These are phyloP conservation scores for Hypoxylon sp. DNA, from an alignment of 2,329 filamentous ascomycete genomes.

Conservation along the genomic window DNA sequence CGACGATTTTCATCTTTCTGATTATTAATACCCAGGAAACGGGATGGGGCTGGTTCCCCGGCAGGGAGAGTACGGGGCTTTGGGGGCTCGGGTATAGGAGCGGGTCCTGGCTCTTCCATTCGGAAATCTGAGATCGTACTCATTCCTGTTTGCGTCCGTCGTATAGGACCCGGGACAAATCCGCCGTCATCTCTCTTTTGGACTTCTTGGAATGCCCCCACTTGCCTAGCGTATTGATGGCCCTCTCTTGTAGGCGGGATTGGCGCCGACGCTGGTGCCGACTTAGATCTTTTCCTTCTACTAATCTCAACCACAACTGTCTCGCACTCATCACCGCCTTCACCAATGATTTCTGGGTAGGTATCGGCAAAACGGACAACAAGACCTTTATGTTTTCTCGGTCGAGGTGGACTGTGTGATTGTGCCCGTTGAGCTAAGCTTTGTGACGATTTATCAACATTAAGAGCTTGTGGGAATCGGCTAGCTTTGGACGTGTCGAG, in stretches of 20 bases:
- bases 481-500: constrained; percentile 69
- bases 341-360: constrained; percentile 85
- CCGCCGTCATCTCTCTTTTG: constrained; percentile 54
- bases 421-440: constrained; percentile 60
- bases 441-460: constrained; percentile 60
- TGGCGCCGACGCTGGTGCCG: constrained; percentile 52
- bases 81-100: constrained; percentile 45
- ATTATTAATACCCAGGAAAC: constrained; percentile 54
- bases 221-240: constrained; percentile 47
- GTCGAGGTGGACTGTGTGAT: constrained; percentile 60
- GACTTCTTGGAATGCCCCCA: constrained; percentile 45
- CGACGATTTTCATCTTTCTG: constrained; percentile 66
- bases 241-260: constrained; percentile 52
- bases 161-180: constrained; percentile 67
- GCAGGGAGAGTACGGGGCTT: constrained; percentile 51
- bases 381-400: constrained; percentile 72
- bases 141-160: constrained; percentile 70
- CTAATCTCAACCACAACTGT: constrained; percentile 79
- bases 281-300: constrained; percentile 63
- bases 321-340: constrained; percentile 89
- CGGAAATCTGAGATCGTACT: constrained; percentile 53
- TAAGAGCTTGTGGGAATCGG: constrained; percentile 68
- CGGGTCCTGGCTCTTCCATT: constrained; percentile 33
- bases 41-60: constrained; percentile 50
- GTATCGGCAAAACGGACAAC: constrained; percentile 80